A percentile compares a stretch with the other conserved stretches of the same genome.
phyloP scores from a whole-genome alignment of 139 green algal species.

The Nannochloris sp. region DNA sequence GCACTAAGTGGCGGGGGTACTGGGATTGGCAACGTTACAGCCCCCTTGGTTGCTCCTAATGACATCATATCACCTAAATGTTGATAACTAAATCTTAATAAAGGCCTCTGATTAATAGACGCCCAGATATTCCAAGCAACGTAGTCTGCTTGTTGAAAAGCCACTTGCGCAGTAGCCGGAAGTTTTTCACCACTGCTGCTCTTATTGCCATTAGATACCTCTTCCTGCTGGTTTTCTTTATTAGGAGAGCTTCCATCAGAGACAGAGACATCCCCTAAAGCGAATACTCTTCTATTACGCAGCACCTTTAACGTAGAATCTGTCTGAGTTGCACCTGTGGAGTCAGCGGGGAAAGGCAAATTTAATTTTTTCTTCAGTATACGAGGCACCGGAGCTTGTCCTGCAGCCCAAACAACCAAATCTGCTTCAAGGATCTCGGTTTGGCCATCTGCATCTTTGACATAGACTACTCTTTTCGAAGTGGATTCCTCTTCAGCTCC shows the following conservation, averaged over 20 bases:
- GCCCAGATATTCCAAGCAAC: slow-evolving; percentile 97
- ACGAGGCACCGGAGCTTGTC: slow-evolving; percentile 38
- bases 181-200: slow-evolving; percentile 10
- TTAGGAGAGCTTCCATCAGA: not conserved
- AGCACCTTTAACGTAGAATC: slow-evolving; percentile 74
- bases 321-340: slow-evolving; percentile 53
- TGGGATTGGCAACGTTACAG: slow-evolving; percentile 72
- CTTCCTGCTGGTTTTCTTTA: not conserved
- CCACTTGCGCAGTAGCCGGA: slow-evolving; percentile 82
- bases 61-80: slow-evolving; percentile 97
- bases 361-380: not conserved
- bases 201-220: not conserved
- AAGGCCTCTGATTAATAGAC: slow-evolving; percentile 69
- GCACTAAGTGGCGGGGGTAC: slow-evolving; percentile 33
- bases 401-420: slow-evolving; percentile 84
- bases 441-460: slow-evolving; percentile 16
- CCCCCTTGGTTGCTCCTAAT: slow-evolving; percentile 64
- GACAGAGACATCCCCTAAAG: slow-evolving; percentile 77
- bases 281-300: slow-evolving; percentile 74
- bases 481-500: not conserved
- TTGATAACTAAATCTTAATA: slow-evolving; percentile 96
- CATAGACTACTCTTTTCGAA: slow-evolving; percentile 28
- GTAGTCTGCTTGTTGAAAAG: slow-evolving; percentile 97
- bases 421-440: slow-evolving; percentile 48
- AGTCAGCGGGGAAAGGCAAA: slow-evolving; percentile 64